phyloP scores from a whole-genome alignment of 352 stramenopile species.

The Globisporangium camurandrum region DNA sequence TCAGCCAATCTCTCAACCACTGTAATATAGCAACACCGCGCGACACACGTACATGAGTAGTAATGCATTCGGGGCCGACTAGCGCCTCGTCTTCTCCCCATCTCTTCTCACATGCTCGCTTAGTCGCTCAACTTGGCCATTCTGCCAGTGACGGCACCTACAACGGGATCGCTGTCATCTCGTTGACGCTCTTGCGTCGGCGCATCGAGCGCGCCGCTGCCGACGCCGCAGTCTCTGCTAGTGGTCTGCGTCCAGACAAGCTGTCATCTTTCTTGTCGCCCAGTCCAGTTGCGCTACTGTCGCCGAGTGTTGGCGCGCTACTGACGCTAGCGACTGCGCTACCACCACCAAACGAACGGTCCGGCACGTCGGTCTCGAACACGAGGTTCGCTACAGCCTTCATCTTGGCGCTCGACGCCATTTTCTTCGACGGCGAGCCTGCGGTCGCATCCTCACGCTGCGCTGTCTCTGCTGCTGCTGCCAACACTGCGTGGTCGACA shows the following conservation, averaged over 20 bases:
- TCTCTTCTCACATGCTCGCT: too few relatives aligned
- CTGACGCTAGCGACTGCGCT: neutral
- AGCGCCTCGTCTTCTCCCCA: too few relatives aligned
- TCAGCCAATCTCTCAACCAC: too few relatives aligned
- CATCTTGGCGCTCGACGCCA: constrained; percentile 1
- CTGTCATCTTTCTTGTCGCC: neutral
- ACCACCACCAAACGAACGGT: neutral
- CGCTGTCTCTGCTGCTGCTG: constrained; percentile 1
- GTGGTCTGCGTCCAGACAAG: constrained; percentile 9
- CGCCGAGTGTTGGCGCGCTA: neutral
- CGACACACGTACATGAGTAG: too few relatives aligned
- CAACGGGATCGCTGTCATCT: constrained; percentile 15
- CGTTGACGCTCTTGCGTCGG: constrained; percentile 48
- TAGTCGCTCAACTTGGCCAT: neutral
- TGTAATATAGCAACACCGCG: too few relatives aligned
- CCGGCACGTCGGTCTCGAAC: constrained; percentile 1
- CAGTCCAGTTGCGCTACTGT: constrained; percentile 1
- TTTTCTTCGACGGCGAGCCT: constrained; percentile 8
- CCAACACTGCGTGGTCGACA: constrained; percentile 12
- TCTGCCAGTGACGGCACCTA: neutral
- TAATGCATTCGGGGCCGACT: too few relatives aligned
- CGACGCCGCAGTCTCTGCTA: constrained; percentile 15
- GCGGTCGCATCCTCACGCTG: constrained; percentile 12
- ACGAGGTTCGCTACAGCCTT: constrained; percentile 3
- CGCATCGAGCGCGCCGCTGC: constrained; percentile 29